These are phyloP conservation scores for Micractinium sp. DNA, from an alignment of 139 green algal genomes.

Conservation along the genomic window DNA sequence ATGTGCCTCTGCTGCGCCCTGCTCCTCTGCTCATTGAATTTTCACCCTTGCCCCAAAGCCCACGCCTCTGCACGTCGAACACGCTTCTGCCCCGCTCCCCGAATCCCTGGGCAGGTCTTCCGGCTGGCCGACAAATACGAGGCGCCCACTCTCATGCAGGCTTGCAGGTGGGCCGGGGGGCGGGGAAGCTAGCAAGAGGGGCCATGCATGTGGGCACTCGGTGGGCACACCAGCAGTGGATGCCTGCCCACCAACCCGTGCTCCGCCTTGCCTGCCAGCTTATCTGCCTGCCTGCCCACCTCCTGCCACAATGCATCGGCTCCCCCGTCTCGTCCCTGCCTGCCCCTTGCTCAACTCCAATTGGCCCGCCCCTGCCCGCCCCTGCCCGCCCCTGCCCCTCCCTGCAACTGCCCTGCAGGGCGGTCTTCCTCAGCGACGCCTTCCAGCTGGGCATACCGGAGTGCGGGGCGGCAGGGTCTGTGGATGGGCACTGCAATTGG, in stretches of 20 bases:
- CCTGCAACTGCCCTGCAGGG: neutral
- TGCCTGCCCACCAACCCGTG: neutral
- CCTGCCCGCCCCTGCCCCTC: too few relatives aligned
- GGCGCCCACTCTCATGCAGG: slow-evolving; percentile 14
- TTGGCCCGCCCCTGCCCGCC: too few relatives aligned
- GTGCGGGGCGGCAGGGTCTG: neutral
- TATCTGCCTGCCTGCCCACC: neutral
- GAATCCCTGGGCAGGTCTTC: neutral
- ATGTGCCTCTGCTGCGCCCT: neutral
- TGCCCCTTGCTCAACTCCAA: neutral
- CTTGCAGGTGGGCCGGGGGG: slow-evolving; percentile 2
- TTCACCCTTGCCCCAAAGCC: too few relatives aligned
- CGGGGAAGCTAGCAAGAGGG: too few relatives aligned
- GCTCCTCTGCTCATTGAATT: neutral
- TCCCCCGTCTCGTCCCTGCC: too few relatives aligned
- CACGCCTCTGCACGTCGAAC: neutral
- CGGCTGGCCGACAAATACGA: slow-evolving; percentile 27
- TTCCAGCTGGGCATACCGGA: neutral
- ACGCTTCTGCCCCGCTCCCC: neutral
- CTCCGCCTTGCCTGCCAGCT: neutral
- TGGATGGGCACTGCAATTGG: slow-evolving; percentile 1
- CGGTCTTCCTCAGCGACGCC: neutral
- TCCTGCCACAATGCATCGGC: neutral
- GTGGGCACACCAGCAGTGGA: too few relatives aligned
- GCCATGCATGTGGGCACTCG: too few relatives aligned